These are phyloP conservation scores for Catharanthus roseus DNA, from an alignment of 257 asterid genomes.

Conservation along the genomic window DNA sequence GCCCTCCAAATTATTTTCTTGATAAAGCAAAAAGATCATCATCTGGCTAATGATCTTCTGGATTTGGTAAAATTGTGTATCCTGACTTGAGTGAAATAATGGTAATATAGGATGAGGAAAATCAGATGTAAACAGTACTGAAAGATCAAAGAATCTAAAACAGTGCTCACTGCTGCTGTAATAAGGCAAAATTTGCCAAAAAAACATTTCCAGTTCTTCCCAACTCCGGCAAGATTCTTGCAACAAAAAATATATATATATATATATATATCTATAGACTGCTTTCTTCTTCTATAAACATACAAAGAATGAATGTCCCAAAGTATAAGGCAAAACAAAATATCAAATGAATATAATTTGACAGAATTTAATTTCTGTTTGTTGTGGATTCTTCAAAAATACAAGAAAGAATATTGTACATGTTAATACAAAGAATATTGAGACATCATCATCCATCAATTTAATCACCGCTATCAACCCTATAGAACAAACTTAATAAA, in stretches of 20 bases:
- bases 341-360: not conserved
- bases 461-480: not conserved
- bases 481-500: not conserved
- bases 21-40: not conserved
- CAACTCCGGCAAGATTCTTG: too few species aligned
- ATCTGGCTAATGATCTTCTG: not conserved
- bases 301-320: not conserved
- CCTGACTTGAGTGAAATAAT: not conserved
- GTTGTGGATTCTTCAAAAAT: too few species aligned
- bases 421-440: conserved; percentile 4
- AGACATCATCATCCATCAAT: not conserved
- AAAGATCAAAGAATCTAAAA: too few species aligned
- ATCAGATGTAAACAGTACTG: not conserved
- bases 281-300: not conserved
- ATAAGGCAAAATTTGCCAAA: too few species aligned
- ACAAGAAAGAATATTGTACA: too few species aligned
- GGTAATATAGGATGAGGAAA: not conserved
- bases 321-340: not conserved
- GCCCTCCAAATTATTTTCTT: not conserved
- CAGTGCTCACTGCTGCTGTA: too few species aligned
- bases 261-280: not conserved
- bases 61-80: not conserved
- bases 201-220: too few species aligned
- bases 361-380: too few species aligned
- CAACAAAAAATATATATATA: too few species aligned